These are phyloP conservation scores for Ilex aquifolium DNA, from an alignment of 257 asterid genomes.

Conservation along the genomic window DNA sequence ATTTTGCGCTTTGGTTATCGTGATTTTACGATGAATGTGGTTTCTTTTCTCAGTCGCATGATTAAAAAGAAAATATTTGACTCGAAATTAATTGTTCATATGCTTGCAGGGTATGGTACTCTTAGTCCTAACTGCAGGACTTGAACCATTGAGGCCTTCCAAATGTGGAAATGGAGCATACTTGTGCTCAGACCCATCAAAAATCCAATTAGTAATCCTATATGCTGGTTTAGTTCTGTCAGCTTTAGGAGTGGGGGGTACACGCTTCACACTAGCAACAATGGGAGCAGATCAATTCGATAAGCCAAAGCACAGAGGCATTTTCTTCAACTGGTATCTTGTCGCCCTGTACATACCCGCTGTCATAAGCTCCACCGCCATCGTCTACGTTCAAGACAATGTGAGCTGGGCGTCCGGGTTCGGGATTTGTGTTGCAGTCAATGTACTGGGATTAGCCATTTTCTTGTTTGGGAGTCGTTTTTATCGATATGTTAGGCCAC, in stretches of 20 bases:
- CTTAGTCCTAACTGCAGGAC: conserved; percentile 26
- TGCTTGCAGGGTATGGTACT: conserved; percentile 24
- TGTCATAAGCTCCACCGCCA: conserved; percentile 17
- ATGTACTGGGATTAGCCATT: conserved; percentile 19
- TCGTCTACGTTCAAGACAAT: conserved; percentile 32
- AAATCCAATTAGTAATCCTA: conserved; percentile 17
- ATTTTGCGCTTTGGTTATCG: no score
- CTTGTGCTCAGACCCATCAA: conserved; percentile 16
- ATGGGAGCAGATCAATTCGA: conserved; percentile 33
- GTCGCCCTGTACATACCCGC: conserved; percentile 21
- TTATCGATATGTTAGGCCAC: conserved; percentile 30
- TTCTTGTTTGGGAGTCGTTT: conserved; percentile 24
- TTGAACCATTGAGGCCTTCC: conserved; percentile 21
- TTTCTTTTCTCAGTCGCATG: not conserved
- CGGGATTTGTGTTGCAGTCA: conserved; percentile 18
- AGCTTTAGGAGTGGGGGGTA: conserved; percentile 27
- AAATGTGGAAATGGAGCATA: conserved; percentile 20
- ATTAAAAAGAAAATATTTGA: no score
- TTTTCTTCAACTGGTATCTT: conserved; percentile 31
- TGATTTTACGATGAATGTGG: no score
- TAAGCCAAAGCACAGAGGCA: conserved; percentile 20
- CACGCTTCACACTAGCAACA: conserved; percentile 28
- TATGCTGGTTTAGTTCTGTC: conserved; percentile 22
- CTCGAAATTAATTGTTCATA: no score
- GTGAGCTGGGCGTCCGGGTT: conserved; percentile 33